phyloP scores from a whole-genome alignment of 2,329 filamentous ascomycete genomes.

The Daldinia eschscholtzii region DNA sequence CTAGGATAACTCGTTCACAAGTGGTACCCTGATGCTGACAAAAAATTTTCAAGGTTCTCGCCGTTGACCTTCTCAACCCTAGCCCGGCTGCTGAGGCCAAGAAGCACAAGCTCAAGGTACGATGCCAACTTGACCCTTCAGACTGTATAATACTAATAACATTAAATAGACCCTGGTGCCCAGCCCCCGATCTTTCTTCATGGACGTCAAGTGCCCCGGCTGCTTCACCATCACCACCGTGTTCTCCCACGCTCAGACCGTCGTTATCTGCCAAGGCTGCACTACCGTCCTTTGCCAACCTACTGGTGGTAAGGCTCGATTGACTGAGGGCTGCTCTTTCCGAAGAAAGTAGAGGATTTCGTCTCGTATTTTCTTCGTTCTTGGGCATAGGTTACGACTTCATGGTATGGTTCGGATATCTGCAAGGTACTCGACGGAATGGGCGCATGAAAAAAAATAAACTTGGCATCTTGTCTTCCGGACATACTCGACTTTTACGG shows the following conservation, averaged over 20 bases:
- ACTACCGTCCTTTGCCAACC: slow-evolving; percentile 99
- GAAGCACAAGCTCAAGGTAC: slow-evolving; percentile 99
- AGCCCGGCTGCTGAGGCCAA: slow-evolving; percentile 96
- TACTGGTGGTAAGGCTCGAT: slow-evolving; percentile 97
- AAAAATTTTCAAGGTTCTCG: slow-evolving; percentile 84
- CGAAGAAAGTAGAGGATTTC: slow-evolving; percentile 92
- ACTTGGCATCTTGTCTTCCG: slow-evolving; percentile 53
- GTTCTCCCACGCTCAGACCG: slow-evolving; percentile 99
- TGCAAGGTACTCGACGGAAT: slow-evolving; percentile 65
- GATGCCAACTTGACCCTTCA: slow-evolving; percentile 50
- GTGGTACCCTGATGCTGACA: slow-evolving; percentile 61
- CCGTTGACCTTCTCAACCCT: slow-evolving; percentile 99
- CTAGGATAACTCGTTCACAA: slow-evolving; percentile 23
- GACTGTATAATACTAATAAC: slow-evolving; percentile 41
- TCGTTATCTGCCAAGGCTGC: slow-evolving; percentile 99
- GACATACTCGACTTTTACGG: slow-evolving; percentile 54
- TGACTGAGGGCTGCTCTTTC: slow-evolving; percentile 99
- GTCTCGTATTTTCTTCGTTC: slow-evolving; percentile 59
- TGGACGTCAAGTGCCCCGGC: slow-evolving; percentile 99
- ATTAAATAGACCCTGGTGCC: slow-evolving; percentile 85
- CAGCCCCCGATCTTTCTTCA: slow-evolving; percentile 99
- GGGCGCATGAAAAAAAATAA: slow-evolving; percentile 60
- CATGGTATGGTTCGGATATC: slow-evolving; percentile 71
- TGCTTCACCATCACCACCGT: slow-evolving; percentile 99
- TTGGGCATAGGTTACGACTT: slow-evolving; percentile 59